Conservation (phyloP, 129 eudicot species). For the Mikania micrantha region DNA sequence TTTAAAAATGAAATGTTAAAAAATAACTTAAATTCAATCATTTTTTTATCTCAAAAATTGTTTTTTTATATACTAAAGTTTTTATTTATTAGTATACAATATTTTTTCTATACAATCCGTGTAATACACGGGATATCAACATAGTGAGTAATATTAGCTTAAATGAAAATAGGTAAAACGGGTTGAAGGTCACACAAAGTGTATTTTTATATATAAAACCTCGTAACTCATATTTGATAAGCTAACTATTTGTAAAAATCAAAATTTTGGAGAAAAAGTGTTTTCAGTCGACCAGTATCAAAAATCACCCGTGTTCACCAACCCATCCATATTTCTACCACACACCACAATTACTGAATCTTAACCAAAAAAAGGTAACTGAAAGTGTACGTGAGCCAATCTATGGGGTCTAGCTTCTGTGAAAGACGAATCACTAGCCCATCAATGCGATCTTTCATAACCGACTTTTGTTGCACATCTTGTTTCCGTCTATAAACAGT, state of each 20-base stretch:
- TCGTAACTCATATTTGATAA: not conserved
- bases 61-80: too few species aligned
- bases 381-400: conserved; percentile 85
- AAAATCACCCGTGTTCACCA: not conserved
- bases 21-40: too few species aligned
- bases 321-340: not conserved
- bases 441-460: conserved; percentile 47
- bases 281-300: not conserved
- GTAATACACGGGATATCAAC: too few species aligned
- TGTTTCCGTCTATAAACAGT: conserved; percentile 63
- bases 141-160: not conserved
- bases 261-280: not conserved
- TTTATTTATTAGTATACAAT: too few species aligned
- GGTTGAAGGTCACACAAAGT: not conserved
- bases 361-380: not conserved
- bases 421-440: conserved; percentile 54
- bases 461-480: conserved; percentile 54
- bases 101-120: too few species aligned
- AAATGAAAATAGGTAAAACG: not conserved
- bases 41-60: too few species aligned
- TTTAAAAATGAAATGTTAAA: too few species aligned
- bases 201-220: not conserved
- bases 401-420: conserved; percentile 90
- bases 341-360: not conserved
- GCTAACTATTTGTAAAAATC: not conserved